Evolutionary conservation across 1,139 yeast species (phyloP), one percentile per base, ranked within the genome.

Genomic region (Blastobotrys apis): DNA sequence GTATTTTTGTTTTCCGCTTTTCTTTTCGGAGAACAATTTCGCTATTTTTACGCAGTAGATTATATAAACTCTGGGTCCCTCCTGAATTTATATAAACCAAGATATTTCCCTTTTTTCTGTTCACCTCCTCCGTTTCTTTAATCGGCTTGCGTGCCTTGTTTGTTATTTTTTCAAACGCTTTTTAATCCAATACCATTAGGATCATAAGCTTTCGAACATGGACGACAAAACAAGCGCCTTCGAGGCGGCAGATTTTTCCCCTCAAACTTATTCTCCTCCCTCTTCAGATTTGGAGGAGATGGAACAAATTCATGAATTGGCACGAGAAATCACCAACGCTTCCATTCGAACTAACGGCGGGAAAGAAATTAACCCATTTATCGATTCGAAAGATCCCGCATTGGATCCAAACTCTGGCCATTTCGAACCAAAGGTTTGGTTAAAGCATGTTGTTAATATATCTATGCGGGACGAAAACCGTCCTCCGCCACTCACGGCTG

Each of bases 371-470:
- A 43, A 45, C 39, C 47, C 51, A 15, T 43, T 38, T 29, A 42
- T 41, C 33, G 45, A 37, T 36, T 42, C 52, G 19, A 27, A 41
- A 5, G 43, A 44, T 19, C 53, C 53, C 8, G 42, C 45, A 40
- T 59, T 79, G 35, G 79, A 80, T 54, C 85, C 85, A 12, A 64
- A 60, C 50, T 68, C 78, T 22, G 79, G 74, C 12, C 61, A 75
- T 10, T 86, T 86, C 65, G 72, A 62, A 44, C 65, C 90, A 37
- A 74, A 74, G 54, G 78, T 73, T 45, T 87, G 95, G 95, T 48
- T 77, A 78, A 60, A 83, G 83, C 60, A 67, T 84, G 72, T 73
- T 78, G 51, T 74, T 75, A 30, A 41, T 47, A 15, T 54, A 27
- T 35, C 54, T 36, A 35, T 25, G 44, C 9, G 58, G 47, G 39